These are phyloP conservation scores for Fusarium avenaceum DNA, from an alignment of 2,329 filamentous ascomycete species.

Conservation along the genomic window DNA sequence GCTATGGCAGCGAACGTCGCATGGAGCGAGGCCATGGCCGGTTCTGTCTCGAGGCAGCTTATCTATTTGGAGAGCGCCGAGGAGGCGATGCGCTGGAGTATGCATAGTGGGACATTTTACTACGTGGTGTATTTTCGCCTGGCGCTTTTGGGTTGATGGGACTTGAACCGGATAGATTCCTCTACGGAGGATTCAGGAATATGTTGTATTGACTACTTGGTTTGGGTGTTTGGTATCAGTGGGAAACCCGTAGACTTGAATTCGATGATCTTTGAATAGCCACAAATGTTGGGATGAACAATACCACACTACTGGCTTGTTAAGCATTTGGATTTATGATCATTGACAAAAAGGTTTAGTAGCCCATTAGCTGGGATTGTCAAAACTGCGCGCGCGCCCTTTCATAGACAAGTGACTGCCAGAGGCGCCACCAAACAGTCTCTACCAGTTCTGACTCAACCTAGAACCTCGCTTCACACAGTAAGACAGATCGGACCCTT, in stretches of 20 bases:
- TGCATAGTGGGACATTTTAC: constrained; percentile 38
- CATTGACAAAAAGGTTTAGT: neutral
- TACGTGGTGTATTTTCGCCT: constrained; percentile 28
- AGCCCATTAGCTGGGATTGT: neutral
- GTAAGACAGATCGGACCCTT: neutral
- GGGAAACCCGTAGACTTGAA: constrained; percentile 18
- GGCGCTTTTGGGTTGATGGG: constrained; percentile 29
- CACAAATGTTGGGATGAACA: neutral
- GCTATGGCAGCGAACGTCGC: constrained; percentile 90
- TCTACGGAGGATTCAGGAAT: constrained; percentile 12
- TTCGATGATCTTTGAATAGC: constrained; percentile 1
- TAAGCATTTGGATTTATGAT: neutral
- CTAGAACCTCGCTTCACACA: neutral
- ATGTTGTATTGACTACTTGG: constrained; percentile 12
- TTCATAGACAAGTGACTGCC: neutral
- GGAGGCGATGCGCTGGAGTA: constrained; percentile 49
- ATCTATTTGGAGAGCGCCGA: constrained; percentile 81
- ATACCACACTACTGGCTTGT: neutral
- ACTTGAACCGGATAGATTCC: constrained; percentile 38
- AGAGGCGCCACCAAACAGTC: neutral
- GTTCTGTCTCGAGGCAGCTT: constrained; percentile 92
- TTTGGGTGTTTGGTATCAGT: constrained; percentile 4
- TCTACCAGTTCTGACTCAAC: constrained; percentile 1
- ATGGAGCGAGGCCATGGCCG: constrained; percentile 76
- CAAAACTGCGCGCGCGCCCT: constrained; percentile 1